Percentiles rank a stretch among this genome's conserved stretches.
Evolutionary conservation across 2,329 filamentous ascomycete genomes (phyloP).

Genomic region (Coniella lustricola): DNA sequence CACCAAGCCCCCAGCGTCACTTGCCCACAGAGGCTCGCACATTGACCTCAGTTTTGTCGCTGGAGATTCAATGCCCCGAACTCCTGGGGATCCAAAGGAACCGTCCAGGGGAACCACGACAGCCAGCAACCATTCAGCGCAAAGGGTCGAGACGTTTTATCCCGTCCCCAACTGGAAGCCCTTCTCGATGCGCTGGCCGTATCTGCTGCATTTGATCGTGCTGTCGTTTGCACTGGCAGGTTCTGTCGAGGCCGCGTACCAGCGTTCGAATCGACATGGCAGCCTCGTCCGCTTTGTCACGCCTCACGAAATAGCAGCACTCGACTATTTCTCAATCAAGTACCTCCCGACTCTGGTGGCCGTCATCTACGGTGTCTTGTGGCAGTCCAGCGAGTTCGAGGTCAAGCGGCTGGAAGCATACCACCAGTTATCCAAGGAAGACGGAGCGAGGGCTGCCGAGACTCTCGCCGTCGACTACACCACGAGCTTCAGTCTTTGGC

Average conservation of each 20-base stretch:
- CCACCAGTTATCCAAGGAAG: slow-evolving; percentile 55
- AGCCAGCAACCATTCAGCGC: slow-evolving; percentile 24
- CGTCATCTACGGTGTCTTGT: slow-evolving; percentile 56
- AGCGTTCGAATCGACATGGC: slow-evolving; percentile 32
- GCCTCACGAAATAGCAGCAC: slow-evolving; percentile 42
- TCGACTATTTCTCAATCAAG: slow-evolving; percentile 54
- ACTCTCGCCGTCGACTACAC: slow-evolving; percentile 71
- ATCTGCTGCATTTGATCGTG: slow-evolving; percentile 45
- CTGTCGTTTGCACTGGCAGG: slow-evolving; percentile 46
- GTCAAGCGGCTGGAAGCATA: slow-evolving; percentile 61
- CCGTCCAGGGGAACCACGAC: slow-evolving; percentile 30
- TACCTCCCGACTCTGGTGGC: slow-evolving; percentile 56
- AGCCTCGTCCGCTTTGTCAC: slow-evolving; percentile 40
- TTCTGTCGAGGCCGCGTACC: slow-evolving; percentile 49
- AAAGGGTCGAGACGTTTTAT: slow-evolving; percentile 47
- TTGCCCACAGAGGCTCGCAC: slow-evolving; percentile 21
- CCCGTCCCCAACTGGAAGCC: slow-evolving; percentile 62
- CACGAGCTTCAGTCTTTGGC: slow-evolving; percentile 58
- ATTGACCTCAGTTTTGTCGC: slow-evolving; percentile 47
- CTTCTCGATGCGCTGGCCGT: slow-evolving; percentile 57
- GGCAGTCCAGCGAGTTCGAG: slow-evolving; percentile 61
- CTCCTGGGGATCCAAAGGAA: not conserved
- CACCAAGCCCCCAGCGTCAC: not conserved
- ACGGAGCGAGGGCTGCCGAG: slow-evolving; percentile 54
- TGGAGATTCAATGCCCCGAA: slow-evolving; percentile 29